phyloP scores from a whole-genome alignment of 257 asterid genomes.

The Paulownia fortunei region DNA sequence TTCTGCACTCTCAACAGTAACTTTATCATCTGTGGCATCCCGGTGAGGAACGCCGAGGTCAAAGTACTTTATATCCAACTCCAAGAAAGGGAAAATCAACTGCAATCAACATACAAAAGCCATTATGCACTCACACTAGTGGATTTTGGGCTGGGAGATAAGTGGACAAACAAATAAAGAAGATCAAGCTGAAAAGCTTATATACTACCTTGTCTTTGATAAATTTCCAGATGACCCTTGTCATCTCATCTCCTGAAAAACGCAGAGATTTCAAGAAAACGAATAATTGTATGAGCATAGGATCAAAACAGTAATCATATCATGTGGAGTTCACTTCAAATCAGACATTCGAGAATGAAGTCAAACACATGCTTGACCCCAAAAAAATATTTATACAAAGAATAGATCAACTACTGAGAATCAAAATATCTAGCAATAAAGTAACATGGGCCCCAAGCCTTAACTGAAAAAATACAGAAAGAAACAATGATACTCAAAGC shows the following conservation, averaged over 20 bases:
- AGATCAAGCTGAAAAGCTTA: slow-evolving; percentile 10
- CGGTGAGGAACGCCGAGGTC: slow-evolving; percentile 98
- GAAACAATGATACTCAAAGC: neutral
- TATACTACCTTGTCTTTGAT: slow-evolving; percentile 87
- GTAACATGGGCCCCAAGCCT: slow-evolving; percentile 22
- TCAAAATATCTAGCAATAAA: slow-evolving; percentile 23
- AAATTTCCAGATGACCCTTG: slow-evolving; percentile 91
- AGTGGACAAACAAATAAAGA: neutral
- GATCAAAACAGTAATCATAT: neutral
- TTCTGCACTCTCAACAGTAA: slow-evolving; percentile 97
- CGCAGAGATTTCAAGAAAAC: slow-evolving; percentile 7
- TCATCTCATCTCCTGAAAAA: slow-evolving; percentile 97
- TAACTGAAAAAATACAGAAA: slow-evolving; percentile 5
- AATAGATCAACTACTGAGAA: slow-evolving; percentile 16
- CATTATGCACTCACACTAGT: slow-evolving; percentile 14
- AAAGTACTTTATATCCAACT: slow-evolving; percentile 93
- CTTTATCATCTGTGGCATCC: slow-evolving; percentile 96
- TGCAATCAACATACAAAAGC: slow-evolving; percentile 38
- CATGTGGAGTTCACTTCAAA: slow-evolving; percentile 16
- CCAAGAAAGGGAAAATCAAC: slow-evolving; percentile 93
- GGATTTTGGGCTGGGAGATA: slow-evolving; percentile 1
- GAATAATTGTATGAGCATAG: neutral
- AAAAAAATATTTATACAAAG: neutral
- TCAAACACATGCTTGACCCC: neutral
- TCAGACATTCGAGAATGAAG: slow-evolving; percentile 18